Conservation (phyloP, 2,329 filamentous ascomycete genomes). For the Fusarium pseudoanthophilum region DNA sequence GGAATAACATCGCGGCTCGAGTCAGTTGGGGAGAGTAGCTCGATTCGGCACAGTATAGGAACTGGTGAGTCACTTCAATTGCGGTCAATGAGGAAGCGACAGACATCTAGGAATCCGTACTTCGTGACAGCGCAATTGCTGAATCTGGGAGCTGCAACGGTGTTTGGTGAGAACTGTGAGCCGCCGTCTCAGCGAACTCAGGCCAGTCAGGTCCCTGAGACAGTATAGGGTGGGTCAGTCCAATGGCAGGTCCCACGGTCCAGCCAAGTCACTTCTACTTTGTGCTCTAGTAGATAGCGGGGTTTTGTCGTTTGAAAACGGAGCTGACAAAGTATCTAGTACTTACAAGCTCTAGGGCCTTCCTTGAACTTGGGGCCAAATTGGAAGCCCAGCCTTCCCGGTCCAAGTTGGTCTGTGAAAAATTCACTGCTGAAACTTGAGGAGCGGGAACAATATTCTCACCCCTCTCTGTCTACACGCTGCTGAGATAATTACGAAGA, state of each 20-base stretch:
- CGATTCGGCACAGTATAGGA: too few relatives aligned
- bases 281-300: background rate
- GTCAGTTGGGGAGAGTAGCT: background rate
- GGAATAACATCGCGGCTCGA: background rate
- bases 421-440: background rate
- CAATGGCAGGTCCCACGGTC: background rate
- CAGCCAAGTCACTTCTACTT: too few relatives aligned
- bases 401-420: background rate
- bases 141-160: background rate
- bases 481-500: background rate
- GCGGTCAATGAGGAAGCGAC: background rate
- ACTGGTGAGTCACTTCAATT: background rate
- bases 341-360: background rate
- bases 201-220: background rate
- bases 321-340: background rate
- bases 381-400: background rate
- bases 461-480: background rate
- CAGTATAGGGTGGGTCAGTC: background rate
- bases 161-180: background rate
- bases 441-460: background rate
- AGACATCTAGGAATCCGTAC: background rate
- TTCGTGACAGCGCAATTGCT: background rate
- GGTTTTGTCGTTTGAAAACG: background rate
- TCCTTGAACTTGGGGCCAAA: background rate
- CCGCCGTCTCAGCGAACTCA: background rate